Conservation (phyloP, 164 flowering plant species). For the Dillenia suffruticosa region DNA sequence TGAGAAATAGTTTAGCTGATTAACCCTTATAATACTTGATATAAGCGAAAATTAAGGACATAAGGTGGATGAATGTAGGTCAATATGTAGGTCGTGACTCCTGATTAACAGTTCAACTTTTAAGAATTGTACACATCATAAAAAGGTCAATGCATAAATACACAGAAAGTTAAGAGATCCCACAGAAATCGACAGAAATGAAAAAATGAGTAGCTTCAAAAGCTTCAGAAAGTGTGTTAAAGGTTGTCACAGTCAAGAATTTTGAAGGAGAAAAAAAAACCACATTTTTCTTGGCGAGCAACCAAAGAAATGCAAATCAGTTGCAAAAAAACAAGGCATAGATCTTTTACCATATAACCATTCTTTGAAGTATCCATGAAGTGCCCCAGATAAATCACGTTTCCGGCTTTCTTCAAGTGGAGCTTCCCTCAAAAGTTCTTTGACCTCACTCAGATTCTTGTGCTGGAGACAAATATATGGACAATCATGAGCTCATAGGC, state of each 20-base stretch:
- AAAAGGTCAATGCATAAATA: too few species aligned
- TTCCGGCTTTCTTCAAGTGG: constrained; percentile 81
- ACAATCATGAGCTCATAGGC: neutral
- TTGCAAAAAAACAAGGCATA: neutral
- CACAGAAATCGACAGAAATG: too few species aligned
- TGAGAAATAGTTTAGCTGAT: too few species aligned
- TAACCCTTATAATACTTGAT: too few species aligned
- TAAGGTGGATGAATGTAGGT: too few species aligned
- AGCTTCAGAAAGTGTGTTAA: too few species aligned
- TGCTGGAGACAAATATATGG: constrained; percentile 31
- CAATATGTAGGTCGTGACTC: too few species aligned
- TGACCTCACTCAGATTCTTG: constrained; percentile 62
- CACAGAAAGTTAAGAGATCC: too few species aligned
- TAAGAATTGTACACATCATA: too few species aligned
- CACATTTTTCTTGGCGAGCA: neutral
- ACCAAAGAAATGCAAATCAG: neutral
- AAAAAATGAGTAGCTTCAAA: too few species aligned
- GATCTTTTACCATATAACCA: constrained; percentile 81
- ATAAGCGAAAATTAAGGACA: too few species aligned
- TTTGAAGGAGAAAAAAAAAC: neutral
- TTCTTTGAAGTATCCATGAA: constrained; percentile 86
- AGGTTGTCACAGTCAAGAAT: neutral
- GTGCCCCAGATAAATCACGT: constrained; percentile 75
- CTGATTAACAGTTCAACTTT: too few species aligned
- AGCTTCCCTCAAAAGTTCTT: constrained; percentile 66